Evolutionary conservation across 345 rosid genomes (phyloP), one percentile per base, ranked within the genome.

Genomic region (Trapa bicornis): DNA sequence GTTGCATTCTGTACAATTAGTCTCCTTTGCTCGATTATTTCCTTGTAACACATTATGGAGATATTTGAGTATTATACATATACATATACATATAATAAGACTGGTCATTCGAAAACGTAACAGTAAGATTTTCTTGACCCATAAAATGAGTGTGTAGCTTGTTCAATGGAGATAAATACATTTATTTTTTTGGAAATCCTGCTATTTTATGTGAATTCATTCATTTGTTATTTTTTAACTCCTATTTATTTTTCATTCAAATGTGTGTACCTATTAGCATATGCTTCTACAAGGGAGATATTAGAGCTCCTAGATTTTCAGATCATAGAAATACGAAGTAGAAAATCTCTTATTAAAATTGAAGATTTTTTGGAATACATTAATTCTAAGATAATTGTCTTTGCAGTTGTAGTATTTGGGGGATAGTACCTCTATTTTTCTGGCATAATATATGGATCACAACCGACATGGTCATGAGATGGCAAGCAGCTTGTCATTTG

Each of bases 391-490:
- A 58, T 58, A 29, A 10, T 6, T 54, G 35, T 54, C 35, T 54
- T n/a, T 54, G 60, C 60, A 45, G 73, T n/a, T 75, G 68, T 58
- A 8, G 38, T 32, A 13, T 58, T 12, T 32, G 63, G 4, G 33
- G 17, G 60, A 22, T 54, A 54, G 60, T 35, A 58, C 15, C 63
- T 58, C 35, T 33, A 58, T 35, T 33, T 1, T 58, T 54, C 70
- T 37, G 72, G 70, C 57, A 67, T 29, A 39, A 37, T 67, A 42
- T 61, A 88, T 91, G 97, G 97, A 83, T 74, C 64, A 37, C 16
- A 68, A 47, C 62, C 67, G 61, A 32, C 57, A 50, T 60, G 66
- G 65, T 32, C 15, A 50, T 53, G 79, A 78, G 64, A 50, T 65
- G 3, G 47, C 75, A 22, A 71, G 17, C 61, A 72, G 72, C 62